phyloP scores from a whole-genome alignment of 257 asterid species.

The Solanum medicagineum region DNA sequence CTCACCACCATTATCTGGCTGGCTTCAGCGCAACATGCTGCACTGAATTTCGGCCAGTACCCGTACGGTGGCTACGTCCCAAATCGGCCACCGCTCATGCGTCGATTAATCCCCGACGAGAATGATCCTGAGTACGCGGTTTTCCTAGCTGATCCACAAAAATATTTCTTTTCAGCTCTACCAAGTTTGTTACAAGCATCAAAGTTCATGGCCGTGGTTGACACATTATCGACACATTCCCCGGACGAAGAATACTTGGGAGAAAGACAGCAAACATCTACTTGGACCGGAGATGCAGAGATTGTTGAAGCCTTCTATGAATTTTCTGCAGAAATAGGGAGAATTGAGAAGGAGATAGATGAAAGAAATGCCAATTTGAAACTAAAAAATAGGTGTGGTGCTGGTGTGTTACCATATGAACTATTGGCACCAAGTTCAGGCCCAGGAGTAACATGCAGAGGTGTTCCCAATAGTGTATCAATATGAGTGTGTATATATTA shows the following conservation, averaged over 20 bases:
- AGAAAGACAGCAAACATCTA: conserved; percentile 66
- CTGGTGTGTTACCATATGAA: conserved; percentile 93
- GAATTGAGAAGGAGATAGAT: conserved; percentile 76
- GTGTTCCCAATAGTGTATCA: conserved; percentile 94
- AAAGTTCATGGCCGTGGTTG: conserved; percentile 93
- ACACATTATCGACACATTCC: conserved; percentile 81
- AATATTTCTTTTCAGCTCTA: conserved; percentile 55
- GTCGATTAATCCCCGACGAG: conserved; percentile 63
- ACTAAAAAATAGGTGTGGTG: conserved; percentile 71
- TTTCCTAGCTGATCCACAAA: conserved; percentile 66
- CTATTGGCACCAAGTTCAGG: conserved; percentile 79
- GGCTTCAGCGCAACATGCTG: conserved; percentile 93
- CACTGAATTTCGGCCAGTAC: conserved; percentile 88
- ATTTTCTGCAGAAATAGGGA: conserved; percentile 49
- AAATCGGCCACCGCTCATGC: conserved; percentile 87
- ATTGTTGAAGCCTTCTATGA: conserved; percentile 51
- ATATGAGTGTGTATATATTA: conserved; percentile 24
- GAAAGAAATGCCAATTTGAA: conserved; percentile 32
- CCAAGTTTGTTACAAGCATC: conserved; percentile 91
- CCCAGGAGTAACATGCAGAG: conserved; percentile 93
- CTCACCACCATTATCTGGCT: conserved; percentile 88
- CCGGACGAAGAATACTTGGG: conserved; percentile 91
- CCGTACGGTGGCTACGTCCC: conserved; percentile 97
- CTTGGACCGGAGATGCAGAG: conserved; percentile 74
- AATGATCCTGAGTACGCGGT: conserved; percentile 56